phyloP scores from a whole-genome alignment of 441 rosid species.

The Raphanus hybrid region DNA sequence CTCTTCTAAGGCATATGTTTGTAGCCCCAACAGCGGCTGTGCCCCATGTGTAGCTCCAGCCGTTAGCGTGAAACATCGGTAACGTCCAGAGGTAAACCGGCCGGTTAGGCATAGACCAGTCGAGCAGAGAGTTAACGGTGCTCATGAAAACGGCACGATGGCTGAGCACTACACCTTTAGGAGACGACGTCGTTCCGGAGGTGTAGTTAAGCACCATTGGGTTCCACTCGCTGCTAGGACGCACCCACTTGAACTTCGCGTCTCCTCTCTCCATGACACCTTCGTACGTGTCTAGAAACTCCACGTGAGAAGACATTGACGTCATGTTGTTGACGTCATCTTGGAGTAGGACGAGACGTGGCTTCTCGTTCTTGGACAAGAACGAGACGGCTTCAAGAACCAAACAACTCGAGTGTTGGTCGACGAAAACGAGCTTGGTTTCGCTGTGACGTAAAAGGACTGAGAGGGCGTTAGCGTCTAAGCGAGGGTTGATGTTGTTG shows the following conservation, averaged over 20 bases:
- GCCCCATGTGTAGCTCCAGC: conserved; percentile 64
- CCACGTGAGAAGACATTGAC: conserved; percentile 6
- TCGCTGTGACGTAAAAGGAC: conserved; percentile 53
- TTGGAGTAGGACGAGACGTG: conserved; percentile 48
- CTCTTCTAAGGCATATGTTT: conserved; percentile 50
- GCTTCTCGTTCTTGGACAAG: conserved; percentile 39
- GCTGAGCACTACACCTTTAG: conserved; percentile 57
- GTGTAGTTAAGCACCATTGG: conserved; percentile 63
- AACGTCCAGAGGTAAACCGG: conserved; percentile 61
- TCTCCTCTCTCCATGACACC: conserved; percentile 50
- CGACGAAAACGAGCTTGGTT: conserved; percentile 56
- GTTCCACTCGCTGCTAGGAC: conserved; percentile 53
- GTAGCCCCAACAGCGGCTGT: conserved; percentile 63
- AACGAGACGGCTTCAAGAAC: conserved; percentile 50
- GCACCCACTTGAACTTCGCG: conserved; percentile 50
- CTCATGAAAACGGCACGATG: conserved; percentile 50
- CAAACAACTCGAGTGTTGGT: conserved; percentile 40
- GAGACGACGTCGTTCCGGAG: conserved; percentile 62
- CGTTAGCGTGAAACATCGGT: conserved; percentile 63
- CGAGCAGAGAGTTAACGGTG: conserved; percentile 43
- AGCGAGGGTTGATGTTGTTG: conserved; percentile 62
- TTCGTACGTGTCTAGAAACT: conserved; percentile 49
- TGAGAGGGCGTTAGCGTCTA: conserved; percentile 54
- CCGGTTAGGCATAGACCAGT: conserved; percentile 54
- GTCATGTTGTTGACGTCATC: conserved; percentile 15